These are phyloP conservation scores for Pichia sp. DNA, from an alignment of 1,139 yeast genomes.

Conservation along the genomic window DNA sequence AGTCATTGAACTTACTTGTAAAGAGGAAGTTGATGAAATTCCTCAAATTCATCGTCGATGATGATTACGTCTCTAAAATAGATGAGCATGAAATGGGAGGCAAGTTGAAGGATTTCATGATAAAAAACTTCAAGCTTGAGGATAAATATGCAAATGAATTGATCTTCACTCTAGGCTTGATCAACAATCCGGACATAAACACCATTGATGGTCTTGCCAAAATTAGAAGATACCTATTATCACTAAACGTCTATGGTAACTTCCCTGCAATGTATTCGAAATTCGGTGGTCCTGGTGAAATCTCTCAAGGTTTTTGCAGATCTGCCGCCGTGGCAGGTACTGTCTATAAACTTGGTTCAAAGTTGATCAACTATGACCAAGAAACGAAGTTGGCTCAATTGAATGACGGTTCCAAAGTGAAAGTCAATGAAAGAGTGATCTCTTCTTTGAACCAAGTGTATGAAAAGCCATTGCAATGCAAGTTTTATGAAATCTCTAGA, in stretches of 20 bases:
- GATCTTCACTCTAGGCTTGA: conserved; percentile 77
- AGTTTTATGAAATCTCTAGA: conserved; percentile 56
- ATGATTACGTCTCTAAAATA: conserved; percentile 20
- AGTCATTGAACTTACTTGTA: conserved; percentile 63
- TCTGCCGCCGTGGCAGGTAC: conserved; percentile 99
- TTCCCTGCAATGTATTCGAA: conserved; percentile 90
- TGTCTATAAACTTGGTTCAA: conserved; percentile 75
- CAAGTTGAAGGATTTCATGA: conserved; percentile 40
- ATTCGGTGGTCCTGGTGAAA: conserved; percentile 95
- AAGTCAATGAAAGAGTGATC: conserved; percentile 70
- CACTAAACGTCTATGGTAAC: conserved; percentile 90
- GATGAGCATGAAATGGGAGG: neutral
- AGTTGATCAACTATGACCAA: conserved; percentile 58
- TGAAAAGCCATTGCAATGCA: conserved; percentile 24
- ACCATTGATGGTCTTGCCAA: conserved; percentile 73
- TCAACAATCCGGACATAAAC: conserved; percentile 49
- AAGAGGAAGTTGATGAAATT: conserved; percentile 89
- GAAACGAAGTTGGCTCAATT: conserved; percentile 59
- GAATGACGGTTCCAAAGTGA: conserved; percentile 68
- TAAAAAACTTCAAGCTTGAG: conserved; percentile 56
- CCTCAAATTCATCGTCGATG: conserved; percentile 75
- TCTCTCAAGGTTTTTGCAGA: conserved; percentile 94
- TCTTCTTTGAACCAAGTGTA: conserved; percentile 69
- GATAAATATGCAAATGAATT: conserved; percentile 74
- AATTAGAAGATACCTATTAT: conserved; percentile 72